Conservation (phyloP, 2,329 filamentous ascomycete species). For the Nakataea oryzae region DNA sequence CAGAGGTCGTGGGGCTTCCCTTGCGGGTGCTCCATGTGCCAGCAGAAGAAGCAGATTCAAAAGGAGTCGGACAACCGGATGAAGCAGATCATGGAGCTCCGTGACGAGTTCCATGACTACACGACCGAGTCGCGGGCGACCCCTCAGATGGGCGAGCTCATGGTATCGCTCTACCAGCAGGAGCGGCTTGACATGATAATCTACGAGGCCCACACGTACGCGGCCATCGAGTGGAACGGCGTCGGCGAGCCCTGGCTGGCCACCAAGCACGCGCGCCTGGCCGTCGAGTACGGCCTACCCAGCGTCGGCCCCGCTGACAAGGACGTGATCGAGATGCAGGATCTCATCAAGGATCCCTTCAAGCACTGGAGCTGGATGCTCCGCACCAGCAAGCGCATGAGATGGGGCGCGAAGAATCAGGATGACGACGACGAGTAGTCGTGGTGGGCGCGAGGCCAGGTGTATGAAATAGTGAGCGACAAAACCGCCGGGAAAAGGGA, state of each 20-base stretch:
- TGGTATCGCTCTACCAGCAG: slow-evolving; percentile 27
- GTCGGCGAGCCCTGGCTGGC: slow-evolving; percentile 27
- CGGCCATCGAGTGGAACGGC: slow-evolving; percentile 27
- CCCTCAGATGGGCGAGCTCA: slow-evolving; percentile 25
- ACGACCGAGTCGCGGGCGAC: slow-evolving; percentile 16
- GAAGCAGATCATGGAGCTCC: slow-evolving; percentile 19
- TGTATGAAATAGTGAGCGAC: background rate
- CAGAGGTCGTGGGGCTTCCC: slow-evolving; percentile 25
- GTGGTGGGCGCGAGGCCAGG: background rate
- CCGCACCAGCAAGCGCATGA: slow-evolving; percentile 19
- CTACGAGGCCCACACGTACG: slow-evolving; percentile 24
- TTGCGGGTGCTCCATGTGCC: slow-evolving; percentile 28
- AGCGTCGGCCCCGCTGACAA: slow-evolving; percentile 17
- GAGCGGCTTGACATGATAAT: slow-evolving; percentile 24
- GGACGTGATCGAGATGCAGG: slow-evolving; percentile 23
- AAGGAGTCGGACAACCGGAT: slow-evolving; percentile 26
- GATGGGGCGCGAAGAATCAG: slow-evolving; percentile 15
- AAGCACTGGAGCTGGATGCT: slow-evolving; percentile 28
- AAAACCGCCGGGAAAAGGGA: background rate
- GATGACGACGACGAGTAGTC: background rate
- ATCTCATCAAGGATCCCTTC: slow-evolving; percentile 22
- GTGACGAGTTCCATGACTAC: slow-evolving; percentile 20
- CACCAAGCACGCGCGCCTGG: slow-evolving; percentile 24
- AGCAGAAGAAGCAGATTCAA: slow-evolving; percentile 13
- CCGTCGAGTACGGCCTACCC: slow-evolving; percentile 23